phyloP scores from a whole-genome alignment of 1,139 yeast genomes.

The Yamadazyma spencermartinsiae region DNA sequence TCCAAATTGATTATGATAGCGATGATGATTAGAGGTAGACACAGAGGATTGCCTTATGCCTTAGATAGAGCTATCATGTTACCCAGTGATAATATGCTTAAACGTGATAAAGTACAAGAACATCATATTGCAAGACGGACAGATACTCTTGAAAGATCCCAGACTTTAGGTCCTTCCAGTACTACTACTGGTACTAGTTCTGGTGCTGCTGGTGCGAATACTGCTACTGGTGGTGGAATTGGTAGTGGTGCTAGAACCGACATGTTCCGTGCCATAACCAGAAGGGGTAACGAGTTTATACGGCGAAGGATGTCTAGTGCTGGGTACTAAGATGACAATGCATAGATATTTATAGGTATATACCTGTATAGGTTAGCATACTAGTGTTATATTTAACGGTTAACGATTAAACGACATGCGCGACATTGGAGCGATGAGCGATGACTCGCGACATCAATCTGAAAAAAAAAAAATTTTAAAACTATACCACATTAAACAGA shows the following conservation, averaged over 20 bases:
- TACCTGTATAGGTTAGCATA: too few species aligned
- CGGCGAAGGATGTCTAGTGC: conserved; percentile 8
- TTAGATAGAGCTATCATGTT: conserved; percentile 92
- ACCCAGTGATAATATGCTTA: conserved; percentile 68
- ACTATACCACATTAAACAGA: conserved; percentile 4
- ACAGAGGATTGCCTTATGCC: conserved; percentile 93
- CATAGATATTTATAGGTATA: neutral
- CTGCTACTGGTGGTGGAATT: conserved; percentile 4
- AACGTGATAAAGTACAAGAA: conserved; percentile 69
- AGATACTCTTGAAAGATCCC: conserved; percentile 29
- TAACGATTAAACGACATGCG: neutral
- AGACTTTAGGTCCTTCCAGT: conserved; percentile 15
- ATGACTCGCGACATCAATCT: neutral
- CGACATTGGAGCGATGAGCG: too few species aligned
- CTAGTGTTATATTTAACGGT: too few species aligned
- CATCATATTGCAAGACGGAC: conserved; percentile 47
- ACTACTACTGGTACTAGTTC: conserved; percentile 2
- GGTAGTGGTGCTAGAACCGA: conserved; percentile 8
- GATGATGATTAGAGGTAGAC: conserved; percentile 92
- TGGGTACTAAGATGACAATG: neutral
- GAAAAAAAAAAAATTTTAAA: neutral
- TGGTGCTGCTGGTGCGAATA: neutral
- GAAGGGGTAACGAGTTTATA: conserved; percentile 16
- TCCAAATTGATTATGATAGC: conserved; percentile 86
- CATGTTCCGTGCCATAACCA: conserved; percentile 14